phyloP scores from a whole-genome alignment of 176 grass and related monocot genomes.

The Cenchrus fungigraminus region DNA sequence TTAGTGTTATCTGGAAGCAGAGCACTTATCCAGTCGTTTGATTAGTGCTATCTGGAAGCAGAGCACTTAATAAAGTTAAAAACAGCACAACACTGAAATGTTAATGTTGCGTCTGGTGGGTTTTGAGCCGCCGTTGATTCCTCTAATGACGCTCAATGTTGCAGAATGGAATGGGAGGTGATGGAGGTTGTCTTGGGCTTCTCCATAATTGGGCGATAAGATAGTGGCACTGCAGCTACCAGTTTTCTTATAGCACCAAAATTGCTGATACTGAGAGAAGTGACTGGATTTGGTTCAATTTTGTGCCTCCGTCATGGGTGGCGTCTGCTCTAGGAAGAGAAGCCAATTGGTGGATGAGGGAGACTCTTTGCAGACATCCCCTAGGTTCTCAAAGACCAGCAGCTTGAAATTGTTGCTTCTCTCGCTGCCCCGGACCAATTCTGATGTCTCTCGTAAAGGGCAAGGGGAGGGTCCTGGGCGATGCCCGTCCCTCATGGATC shows the following conservation, averaged over 20 bases:
- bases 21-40: neutral
- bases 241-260: constrained; percentile 8
- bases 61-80: neutral
- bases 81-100: neutral
- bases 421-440: constrained; percentile 60
- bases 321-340: constrained; percentile 90
- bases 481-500: constrained; percentile 78
- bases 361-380: constrained; percentile 39
- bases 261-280: neutral
- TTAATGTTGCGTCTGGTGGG: constrained; percentile 19
- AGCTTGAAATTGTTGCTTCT: constrained; percentile 89
- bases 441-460: constrained; percentile 47
- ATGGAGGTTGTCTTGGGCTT: neutral
- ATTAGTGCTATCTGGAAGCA: too few species aligned
- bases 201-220: neutral
- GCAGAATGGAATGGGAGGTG: constrained; percentile 39
- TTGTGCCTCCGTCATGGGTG: constrained; percentile 60
- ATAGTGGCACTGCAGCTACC: neutral
- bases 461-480: constrained; percentile 47
- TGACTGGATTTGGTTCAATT: constrained; percentile 9
- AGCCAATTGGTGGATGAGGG: constrained; percentile 71
- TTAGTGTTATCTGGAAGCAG: too few species aligned
- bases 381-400: constrained; percentile 78
- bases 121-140: neutral
- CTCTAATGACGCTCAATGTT: constrained; percentile 17